These are phyloP conservation scores for Clarireedia hainanense DNA, from an alignment of 2,329 filamentous ascomycete genomes.

Conservation along the genomic window DNA sequence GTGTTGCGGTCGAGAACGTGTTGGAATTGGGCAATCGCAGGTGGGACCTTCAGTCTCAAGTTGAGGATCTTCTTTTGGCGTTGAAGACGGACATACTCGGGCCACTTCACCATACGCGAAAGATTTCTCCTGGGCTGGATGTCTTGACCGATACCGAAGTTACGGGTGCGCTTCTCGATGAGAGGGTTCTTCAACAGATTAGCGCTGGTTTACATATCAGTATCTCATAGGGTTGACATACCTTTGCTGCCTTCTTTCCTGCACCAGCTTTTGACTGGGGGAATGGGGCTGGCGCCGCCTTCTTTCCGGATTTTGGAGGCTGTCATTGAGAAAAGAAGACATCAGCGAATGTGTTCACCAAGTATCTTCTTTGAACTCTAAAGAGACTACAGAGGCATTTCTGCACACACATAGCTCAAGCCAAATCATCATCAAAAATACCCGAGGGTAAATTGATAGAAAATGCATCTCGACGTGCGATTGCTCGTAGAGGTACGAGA, in stretches of 20 bases:
- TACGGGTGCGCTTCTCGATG: constrained; percentile 93
- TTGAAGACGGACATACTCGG: constrained; percentile 96
- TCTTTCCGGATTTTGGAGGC: constrained; percentile 97
- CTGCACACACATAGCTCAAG: constrained; percentile 47
- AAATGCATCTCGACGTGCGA: constrained; percentile 30
- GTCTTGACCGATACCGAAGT: constrained; percentile 98
- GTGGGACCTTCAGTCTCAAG: constrained; percentile 97
- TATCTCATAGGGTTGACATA: constrained; percentile 43
- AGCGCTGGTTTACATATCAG: constrained; percentile 12
- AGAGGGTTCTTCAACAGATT: constrained; percentile 74
- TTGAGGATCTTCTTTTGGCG: constrained; percentile 83
- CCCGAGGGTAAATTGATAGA: constrained; percentile 27
- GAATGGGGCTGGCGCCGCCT: constrained; percentile 95
- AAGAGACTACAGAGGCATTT: constrained; percentile 50
- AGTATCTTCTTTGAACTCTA: constrained; percentile 89
- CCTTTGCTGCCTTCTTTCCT: constrained; percentile 93
- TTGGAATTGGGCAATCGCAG: constrained; percentile 95
- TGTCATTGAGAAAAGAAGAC: constrained; percentile 99
- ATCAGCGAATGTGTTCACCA: constrained; percentile 81
- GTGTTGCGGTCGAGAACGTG: constrained; percentile 95
- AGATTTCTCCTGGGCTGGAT: constrained; percentile 95
- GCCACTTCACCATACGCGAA: constrained; percentile 98
- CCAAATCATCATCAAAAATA: constrained; percentile 49
- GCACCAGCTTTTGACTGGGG: constrained; percentile 80
- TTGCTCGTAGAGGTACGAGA: constrained; percentile 33